phyloP scores from a whole-genome alignment of 257 asterid genomes.

The Lycium barbarum region DNA sequence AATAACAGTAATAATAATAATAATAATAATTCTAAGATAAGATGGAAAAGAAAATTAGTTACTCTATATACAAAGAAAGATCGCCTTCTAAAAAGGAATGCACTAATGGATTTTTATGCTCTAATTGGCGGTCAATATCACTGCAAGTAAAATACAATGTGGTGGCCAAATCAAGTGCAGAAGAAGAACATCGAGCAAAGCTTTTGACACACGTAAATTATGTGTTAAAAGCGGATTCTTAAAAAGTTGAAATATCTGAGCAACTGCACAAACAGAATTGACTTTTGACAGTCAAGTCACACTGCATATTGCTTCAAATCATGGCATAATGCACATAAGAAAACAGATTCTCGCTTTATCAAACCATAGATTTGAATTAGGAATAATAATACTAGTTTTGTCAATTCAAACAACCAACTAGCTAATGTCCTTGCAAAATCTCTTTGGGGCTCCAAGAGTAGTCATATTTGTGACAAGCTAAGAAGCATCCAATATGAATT shows the following conservation, averaged over 20 bases:
- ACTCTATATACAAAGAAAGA: neutral
- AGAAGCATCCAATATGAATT: neutral
- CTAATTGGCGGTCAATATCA: constrained; percentile 1
- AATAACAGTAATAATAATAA: no score
- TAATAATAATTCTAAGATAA: neutral
- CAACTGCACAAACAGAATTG: neutral
- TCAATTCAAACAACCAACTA: neutral
- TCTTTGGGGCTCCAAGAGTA: constrained; percentile 8
- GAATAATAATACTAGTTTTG: neutral
- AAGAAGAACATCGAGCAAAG: neutral
- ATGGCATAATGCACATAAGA: neutral
- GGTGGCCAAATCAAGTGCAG: neutral
- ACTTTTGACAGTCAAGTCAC: neutral
- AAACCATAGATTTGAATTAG: neutral
- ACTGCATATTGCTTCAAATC: constrained; percentile 7
- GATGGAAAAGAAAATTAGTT: neutral
- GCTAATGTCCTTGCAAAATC: neutral
- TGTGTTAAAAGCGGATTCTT: neutral
- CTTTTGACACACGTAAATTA: neutral
- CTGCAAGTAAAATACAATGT: neutral
- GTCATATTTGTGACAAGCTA: neutral
- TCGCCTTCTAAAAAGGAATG: neutral
- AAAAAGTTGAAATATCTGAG: neutral
- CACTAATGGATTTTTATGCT: neutral
- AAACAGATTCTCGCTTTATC: neutral